Percentiles rank a stretch among this genome's conserved stretches.
phyloP scores from a whole-genome alignment of 768 basidiomycete species.

The Mycena maculata region DNA sequence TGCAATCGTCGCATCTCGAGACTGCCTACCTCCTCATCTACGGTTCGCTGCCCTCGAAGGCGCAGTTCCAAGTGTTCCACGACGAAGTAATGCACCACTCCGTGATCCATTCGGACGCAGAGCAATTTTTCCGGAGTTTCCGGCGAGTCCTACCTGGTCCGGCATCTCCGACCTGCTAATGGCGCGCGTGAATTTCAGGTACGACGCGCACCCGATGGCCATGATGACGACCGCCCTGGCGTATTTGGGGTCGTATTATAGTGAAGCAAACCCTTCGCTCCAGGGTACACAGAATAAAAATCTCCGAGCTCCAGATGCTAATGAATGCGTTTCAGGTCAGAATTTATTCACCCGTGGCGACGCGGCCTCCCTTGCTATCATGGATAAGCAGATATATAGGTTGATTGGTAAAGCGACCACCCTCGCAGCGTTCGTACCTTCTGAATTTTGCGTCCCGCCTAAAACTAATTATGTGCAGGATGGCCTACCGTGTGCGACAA shows the following conservation, averaged over 20 bases:
- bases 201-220: conserved; percentile 94
- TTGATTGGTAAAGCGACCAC: conserved; percentile 91
- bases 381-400: conserved; percentile 94
- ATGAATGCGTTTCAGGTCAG: conserved; percentile 64
- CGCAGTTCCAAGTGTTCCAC: conserved; percentile 73
- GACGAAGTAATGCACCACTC: conserved; percentile 84
- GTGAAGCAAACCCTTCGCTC: conserved; percentile 89
- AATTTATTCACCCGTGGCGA: conserved; percentile 80
- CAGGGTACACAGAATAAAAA: conserved; percentile 61
- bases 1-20: conserved; percentile 84
- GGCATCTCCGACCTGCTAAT: not conserved
- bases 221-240: conserved; percentile 90
- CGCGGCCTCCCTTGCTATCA: conserved; percentile 72
- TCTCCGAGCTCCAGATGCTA: not conserved
- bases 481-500: conserved; percentile 89
- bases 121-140: conserved; percentile 76
- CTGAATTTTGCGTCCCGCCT: not conserved
- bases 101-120: conserved; percentile 73
- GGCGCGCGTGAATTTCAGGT: conserved; percentile 58
- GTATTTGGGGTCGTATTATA: conserved; percentile 88
- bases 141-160: conserved; percentile 49
- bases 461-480: conserved; percentile 54
- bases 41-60: conserved; percentile 76
- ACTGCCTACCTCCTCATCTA: conserved; percentile 89
- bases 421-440: conserved; percentile 77